Evolutionary conservation across 1,284 basidiomycete species (phyloP).

Genomic region (Leccinum subrobustum): DNA sequence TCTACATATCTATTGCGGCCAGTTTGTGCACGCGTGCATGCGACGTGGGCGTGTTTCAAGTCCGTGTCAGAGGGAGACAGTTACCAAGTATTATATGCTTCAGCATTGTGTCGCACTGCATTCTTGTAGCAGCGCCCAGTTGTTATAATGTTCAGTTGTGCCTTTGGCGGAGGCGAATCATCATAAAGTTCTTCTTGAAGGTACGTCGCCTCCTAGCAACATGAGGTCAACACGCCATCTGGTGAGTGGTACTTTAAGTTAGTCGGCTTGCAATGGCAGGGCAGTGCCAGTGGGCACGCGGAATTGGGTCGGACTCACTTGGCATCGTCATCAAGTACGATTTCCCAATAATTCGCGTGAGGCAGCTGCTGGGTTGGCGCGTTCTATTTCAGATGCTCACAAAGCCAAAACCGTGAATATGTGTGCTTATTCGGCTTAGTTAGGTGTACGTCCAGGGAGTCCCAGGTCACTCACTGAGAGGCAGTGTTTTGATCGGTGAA

Average conservation of each 20-base stretch:
- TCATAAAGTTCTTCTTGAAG: neutral
- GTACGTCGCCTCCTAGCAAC: neutral
- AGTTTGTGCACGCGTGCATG: neutral
- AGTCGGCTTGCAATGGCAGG: neutral
- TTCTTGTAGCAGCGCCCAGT: neutral
- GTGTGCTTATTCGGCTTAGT: neutral
- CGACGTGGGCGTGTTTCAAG: neutral
- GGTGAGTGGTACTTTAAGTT: neutral
- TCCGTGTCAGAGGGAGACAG: neutral
- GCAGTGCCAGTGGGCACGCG: neutral
- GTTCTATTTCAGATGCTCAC: neutral
- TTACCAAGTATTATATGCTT: neutral
- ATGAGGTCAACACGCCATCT: neutral
- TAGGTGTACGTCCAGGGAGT: neutral
- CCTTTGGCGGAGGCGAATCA: neutral
- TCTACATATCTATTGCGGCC: neutral
- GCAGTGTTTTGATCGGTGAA: neutral
- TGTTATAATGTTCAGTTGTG: neutral
- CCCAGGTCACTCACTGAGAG: neutral
- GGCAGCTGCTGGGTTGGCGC: neutral
- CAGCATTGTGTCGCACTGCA: neutral
- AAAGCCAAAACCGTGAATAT: neutral
- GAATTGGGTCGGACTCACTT: neutral
- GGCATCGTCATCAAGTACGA: neutral
- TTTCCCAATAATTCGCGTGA: neutral